Percentiles rank a stretch among this genome's conserved stretches.
These are phyloP conservation scores for Pestalotiopsis sp. DNA, from an alignment of 2,329 filamentous ascomycete species.

Conservation along the genomic window DNA sequence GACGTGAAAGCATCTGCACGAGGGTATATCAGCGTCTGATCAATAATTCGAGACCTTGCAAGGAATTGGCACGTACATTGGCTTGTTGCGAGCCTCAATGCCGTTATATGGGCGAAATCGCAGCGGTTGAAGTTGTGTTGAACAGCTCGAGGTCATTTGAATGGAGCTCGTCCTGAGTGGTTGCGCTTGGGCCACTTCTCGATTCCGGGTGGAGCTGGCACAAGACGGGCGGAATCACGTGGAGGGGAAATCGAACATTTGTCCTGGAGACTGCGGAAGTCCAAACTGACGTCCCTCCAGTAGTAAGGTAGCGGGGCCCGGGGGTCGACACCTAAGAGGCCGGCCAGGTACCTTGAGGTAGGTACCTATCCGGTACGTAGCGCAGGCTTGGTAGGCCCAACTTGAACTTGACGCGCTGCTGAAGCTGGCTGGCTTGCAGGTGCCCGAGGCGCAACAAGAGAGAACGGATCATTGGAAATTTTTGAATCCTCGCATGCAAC, in stretches of 20 bases:
- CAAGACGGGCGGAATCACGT: background rate
- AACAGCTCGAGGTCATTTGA: constrained; percentile 20
- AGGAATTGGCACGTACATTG: constrained; percentile 34
- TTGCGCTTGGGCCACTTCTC: constrained; percentile 14
- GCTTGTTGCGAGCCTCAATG: constrained; percentile 36
- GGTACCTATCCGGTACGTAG: background rate
- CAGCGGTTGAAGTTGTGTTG: constrained; percentile 28
- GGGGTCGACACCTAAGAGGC: background rate
- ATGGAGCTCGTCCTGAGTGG: constrained; percentile 7
- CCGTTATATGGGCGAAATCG: constrained; percentile 23
- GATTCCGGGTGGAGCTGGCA: background rate
- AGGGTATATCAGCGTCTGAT: constrained; percentile 1
- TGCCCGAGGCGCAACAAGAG: background rate
- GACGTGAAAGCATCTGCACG: constrained; percentile 62
- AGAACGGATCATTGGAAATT: constrained; percentile 26
- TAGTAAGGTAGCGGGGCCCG: background rate
- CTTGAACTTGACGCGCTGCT: background rate
- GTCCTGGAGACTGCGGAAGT: too few species aligned
- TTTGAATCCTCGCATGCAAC: constrained; percentile 18
- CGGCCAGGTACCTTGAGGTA: background rate
- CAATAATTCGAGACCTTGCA: background rate
- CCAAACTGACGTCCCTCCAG: background rate
- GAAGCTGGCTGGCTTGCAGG: background rate
- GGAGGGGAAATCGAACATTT: too few species aligned
- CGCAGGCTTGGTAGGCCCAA: background rate